Conservation (phyloP, 2,329 filamentous ascomycete genomes). For the Macrophomina pseudophaseolina region DNA sequence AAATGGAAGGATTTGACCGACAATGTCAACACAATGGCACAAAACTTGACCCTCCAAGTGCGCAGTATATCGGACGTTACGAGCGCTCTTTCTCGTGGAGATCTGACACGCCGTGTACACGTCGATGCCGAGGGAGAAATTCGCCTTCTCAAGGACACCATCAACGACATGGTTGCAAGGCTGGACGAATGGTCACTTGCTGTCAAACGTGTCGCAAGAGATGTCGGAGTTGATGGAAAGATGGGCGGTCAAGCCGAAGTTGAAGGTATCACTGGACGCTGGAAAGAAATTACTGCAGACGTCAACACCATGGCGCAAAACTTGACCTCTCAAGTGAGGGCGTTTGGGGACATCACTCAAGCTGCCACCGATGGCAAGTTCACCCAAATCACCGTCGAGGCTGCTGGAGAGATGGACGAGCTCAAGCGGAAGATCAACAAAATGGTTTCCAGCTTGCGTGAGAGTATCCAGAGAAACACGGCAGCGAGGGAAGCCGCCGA, state of each 20-base stretch:
- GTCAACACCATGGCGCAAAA: constrained; percentile 89
- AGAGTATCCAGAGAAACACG: constrained; percentile 96
- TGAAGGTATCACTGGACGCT: constrained; percentile 87
- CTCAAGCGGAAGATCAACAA: constrained; percentile 99
- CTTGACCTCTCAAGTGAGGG: constrained; percentile 92
- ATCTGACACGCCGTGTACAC: constrained; percentile 95
- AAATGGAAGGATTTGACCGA: constrained; percentile 71
- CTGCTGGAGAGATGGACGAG: constrained; percentile 98
- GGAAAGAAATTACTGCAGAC: constrained; percentile 98
- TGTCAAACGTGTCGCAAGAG: constrained; percentile 92
- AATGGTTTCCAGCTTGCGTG: constrained; percentile 95
- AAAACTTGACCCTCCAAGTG: constrained; percentile 71
- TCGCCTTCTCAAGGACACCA: constrained; percentile 89
- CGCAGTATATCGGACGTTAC: constrained; percentile 93
- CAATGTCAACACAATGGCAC: constrained; percentile 71
- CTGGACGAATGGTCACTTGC: constrained; percentile 96
- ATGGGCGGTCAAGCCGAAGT: constrained; percentile 98
- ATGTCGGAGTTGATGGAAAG: constrained; percentile 96
- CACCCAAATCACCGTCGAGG: constrained; percentile 94
- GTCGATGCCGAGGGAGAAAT: constrained; percentile 96
- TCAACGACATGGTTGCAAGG: constrained; percentile 98
- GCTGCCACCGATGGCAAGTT: constrained; percentile 96
- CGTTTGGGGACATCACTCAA: constrained; percentile 98
- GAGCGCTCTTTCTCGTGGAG: constrained; percentile 91
- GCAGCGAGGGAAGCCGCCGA: constrained; percentile 95